These are phyloP conservation scores for Mitragyna speciosa DNA, from an alignment of 257 asterid genomes.

Conservation along the genomic window DNA sequence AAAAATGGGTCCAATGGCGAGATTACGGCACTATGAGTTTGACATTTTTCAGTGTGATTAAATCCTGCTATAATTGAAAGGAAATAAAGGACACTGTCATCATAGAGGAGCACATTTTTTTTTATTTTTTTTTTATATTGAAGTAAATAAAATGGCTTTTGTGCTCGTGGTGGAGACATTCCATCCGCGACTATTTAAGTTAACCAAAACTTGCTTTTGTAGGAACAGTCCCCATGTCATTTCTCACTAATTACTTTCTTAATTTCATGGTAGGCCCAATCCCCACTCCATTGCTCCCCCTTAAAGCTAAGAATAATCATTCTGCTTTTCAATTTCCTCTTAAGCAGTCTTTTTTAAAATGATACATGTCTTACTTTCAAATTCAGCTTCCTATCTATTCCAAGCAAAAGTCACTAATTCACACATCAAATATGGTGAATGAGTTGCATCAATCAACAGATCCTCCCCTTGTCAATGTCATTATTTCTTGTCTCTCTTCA, in stretches of 20 bases:
- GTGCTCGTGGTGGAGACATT: constrained; percentile 37
- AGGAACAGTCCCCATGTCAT: constrained; percentile 26
- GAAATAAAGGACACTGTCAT: constrained; percentile 12
- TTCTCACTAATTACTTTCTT: constrained; percentile 34
- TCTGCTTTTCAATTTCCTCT: constrained; percentile 26
- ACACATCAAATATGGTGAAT: constrained; percentile 66
- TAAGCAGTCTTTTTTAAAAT: constrained; percentile 45
- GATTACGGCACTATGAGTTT: constrained; percentile 19
- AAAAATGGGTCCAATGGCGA: constrained; percentile 14
- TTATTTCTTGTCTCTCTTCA: constrained; percentile 1
- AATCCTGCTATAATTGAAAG: neutral
- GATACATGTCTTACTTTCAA: constrained; percentile 70
- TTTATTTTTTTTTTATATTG: neutral
- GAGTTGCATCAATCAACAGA: constrained; percentile 55
- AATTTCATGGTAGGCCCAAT: constrained; percentile 41
- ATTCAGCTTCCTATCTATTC: constrained; percentile 60
- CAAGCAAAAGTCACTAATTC: constrained; percentile 47
- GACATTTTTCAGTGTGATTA: constrained; percentile 10
- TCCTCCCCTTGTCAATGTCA: constrained; percentile 22
- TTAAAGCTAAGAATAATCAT: constrained; percentile 74
- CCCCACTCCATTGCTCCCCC: constrained; percentile 54
- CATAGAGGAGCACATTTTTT: neutral
- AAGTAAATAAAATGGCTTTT: neutral
- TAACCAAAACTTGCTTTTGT: constrained; percentile 25
- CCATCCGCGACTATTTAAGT: constrained; percentile 34